Percentiles rank a stretch among this genome's conserved stretches.
Evolutionary conservation across 345 rosid species (phyloP).

Genomic region (Triadica sebifera): DNA sequence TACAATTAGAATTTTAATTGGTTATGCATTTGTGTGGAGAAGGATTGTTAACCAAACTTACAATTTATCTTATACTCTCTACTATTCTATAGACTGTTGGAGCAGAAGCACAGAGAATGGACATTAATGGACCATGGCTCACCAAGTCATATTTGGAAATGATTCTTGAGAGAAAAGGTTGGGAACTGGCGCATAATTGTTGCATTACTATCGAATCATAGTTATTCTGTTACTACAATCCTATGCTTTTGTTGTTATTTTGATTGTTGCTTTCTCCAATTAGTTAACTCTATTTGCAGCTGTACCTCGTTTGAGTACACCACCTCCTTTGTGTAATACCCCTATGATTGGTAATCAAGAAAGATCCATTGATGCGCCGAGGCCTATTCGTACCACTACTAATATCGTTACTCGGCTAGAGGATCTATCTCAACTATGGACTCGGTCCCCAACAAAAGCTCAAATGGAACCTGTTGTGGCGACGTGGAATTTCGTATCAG

Average conservation of each 20-base stretch:
- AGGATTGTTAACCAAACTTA: conserved; percentile 1
- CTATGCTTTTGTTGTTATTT: conserved; percentile 23
- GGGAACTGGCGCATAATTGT: conserved; percentile 13
- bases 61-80: conserved; percentile 21
- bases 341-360: conserved; percentile 54
- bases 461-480: conserved; percentile 88
- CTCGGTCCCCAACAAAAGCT: conserved; percentile 98
- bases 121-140: conserved; percentile 84
- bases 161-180: conserved; percentile 95
- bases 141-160: conserved; percentile 93
- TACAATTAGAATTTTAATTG: conserved; percentile 5
- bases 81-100: conserved; percentile 72
- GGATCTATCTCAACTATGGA: conserved; percentile 98
- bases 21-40: neutral
- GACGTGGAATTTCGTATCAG: conserved; percentile 66
- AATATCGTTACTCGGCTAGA: conserved; percentile 72
- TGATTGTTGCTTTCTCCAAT: conserved; percentile 21
- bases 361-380: conserved; percentile 74
- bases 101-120: conserved; percentile 81
- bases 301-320: conserved; percentile 93
- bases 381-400: conserved; percentile 84
- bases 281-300: conserved; percentile 53
- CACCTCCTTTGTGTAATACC: conserved; percentile 64
- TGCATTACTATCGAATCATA: neutral
- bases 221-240: neutral